phyloP scores from a whole-genome alignment of 2,329 filamentous ascomycete species.

The Fusarium verrucosum region DNA sequence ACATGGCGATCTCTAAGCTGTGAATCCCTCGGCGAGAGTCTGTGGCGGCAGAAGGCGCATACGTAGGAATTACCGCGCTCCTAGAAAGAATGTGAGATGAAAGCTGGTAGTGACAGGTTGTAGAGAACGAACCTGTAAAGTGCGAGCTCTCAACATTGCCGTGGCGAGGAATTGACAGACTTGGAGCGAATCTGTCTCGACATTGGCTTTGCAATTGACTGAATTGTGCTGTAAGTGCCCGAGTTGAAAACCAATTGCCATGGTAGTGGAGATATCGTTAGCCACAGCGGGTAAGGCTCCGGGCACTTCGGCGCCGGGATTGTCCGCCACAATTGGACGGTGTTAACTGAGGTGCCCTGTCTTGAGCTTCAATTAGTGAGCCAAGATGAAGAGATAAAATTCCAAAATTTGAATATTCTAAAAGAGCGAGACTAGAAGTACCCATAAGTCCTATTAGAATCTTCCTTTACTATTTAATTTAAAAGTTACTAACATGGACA shows the following conservation, averaged over 20 bases:
- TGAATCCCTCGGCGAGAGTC: slow-evolving; percentile 37
- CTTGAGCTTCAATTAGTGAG: background rate
- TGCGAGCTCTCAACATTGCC: slow-evolving; percentile 56
- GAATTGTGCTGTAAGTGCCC: slow-evolving; percentile 13
- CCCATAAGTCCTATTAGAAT: background rate
- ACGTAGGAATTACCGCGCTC: slow-evolving; percentile 53
- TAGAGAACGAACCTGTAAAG: slow-evolving; percentile 50
- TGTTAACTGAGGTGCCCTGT: background rate
- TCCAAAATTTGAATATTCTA: background rate
- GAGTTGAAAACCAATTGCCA: slow-evolving; percentile 8
- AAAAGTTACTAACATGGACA: background rate
- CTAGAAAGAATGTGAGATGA: slow-evolving; percentile 39
- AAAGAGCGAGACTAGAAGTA: background rate
- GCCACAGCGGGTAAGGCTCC: slow-evolving; percentile 24
- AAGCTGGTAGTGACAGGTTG: background rate
- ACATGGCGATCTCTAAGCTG: slow-evolving; percentile 27
- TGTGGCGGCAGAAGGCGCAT: slow-evolving; percentile 53
- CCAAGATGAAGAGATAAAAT: background rate
- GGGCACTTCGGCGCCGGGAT: slow-evolving; percentile 27
- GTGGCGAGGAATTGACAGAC: slow-evolving; percentile 34
- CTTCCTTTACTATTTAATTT: background rate
- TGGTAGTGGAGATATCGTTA: slow-evolving; percentile 33
- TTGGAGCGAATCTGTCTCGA: slow-evolving; percentile 28
- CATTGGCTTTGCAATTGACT: slow-evolving; percentile 34
- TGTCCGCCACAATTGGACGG: slow-evolving; percentile 34